Base-by-base conservation (phyloP, 495 filamentous ascomycete genomes). In the Trypethelium eluteriae region DNA sequence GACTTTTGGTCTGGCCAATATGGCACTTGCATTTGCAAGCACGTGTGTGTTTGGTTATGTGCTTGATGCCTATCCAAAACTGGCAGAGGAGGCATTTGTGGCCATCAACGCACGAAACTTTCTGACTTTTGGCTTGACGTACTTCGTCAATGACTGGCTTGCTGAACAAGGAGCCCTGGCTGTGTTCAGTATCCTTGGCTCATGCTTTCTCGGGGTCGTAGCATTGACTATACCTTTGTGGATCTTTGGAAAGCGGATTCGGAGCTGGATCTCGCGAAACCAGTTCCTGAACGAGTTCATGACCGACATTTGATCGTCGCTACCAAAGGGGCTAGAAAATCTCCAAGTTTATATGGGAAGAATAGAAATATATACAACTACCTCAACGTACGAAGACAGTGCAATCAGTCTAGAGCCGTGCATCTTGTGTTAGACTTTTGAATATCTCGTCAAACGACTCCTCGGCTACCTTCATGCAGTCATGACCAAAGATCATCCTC, bases 401-500 rank as follows among this genome's bases (percentile, higher is more conserved):
- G 32, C 53, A 36, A 14, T 59, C 32, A 32, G 14, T 35, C 53
- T 59, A 59, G 36, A 59, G 53, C 14, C 53, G 53, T 59, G 53
- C 4, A 59, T 59, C 53, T 32, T 18, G 2, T 36, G 34, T 59
- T 3, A 59, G 53, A 36, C 25, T 59, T 36, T 36, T 5, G 14
- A 59, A 72, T 10, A 86, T 70, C 77, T 83, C 80, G 35, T 84
- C 82, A 76, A 89, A 91, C 68, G 75, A 76, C 67, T 88, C 83
- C 66, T 80, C 74, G 2, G 86, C 81, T 49, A 84, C 83, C 75
- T 83, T 78, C 57, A 86, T 81, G 66, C 84, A 84, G 76, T 92
- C 88, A 71, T 85, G 78, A 32, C 88, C 86, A 75, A 90, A 91
- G 70, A 92, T 89, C 82, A 87, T 83, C 72, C 83, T 82, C 79